Evolutionary conservation across 108 stramenopile species (phyloP), one percentile per base, ranked within the genome.

Genomic region (Conticribra guillardii): DNA sequence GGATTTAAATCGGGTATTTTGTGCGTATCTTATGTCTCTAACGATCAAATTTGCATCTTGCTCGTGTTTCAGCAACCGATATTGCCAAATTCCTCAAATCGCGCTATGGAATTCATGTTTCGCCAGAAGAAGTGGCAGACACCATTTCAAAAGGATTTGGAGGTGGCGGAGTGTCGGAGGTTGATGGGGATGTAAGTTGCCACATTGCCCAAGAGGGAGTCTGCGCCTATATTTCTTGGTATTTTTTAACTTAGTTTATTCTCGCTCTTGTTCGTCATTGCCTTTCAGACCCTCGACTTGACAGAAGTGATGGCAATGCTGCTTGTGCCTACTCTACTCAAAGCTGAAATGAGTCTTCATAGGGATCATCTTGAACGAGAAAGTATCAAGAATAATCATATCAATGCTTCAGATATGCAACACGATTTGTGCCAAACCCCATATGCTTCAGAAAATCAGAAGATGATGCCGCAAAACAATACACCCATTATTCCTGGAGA

Each of bases 261-360:
- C n/a, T n/a, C n/a, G n/a, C n/a, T n/a, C n/a, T n/a, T n/a, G n/a
- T n/a, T n/a, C n/a, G n/a, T n/a, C n/a, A n/a, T n/a, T n/a, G n/a
- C n/a, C n/a, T n/a, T n/a, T n/a, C n/a, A n/a, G n/a, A 51, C 24
- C 8, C 24, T 77, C 30, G 76, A 77, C 33, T 31, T 63, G 31
- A 63, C 58, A 2, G 76, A 77, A 69, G 19, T 77, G 17, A 32
- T 77, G 17, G 67, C 67, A 2, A 76, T 76, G 60, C 23, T 77
- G 19, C 48, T 77, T 21, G 54, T 77, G 29, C 76, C 76, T 3
- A 54, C 60, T 24, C 46, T 77, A 33, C 21, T 77, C n/a, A 62
- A 63, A 4, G 50, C 61, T 3, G 33, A 56, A 45, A 28, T 14
- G 50, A 27, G 33, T 0, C 27, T 55, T 22, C 5, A 41, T 22